phyloP scores from a whole-genome alignment of 768 basidiomycete species.

The Saitozyma sp. region DNA sequence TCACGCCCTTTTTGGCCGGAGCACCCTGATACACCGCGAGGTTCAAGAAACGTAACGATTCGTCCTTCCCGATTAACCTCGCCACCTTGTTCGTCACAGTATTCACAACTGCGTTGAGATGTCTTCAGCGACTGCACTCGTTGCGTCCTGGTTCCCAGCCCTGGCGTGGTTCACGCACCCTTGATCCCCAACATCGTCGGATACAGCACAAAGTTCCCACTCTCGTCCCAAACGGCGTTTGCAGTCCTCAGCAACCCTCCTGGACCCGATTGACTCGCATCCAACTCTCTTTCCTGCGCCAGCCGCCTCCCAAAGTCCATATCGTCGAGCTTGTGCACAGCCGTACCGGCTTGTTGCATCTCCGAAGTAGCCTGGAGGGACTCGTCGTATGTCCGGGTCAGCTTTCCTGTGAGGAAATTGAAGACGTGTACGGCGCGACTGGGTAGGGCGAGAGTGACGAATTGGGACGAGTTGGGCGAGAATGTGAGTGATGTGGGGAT shows the following conservation, averaged over 20 bases:
- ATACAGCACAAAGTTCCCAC: conserved; percentile 89
- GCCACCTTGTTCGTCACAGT: conserved; percentile 89
- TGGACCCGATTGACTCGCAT: conserved; percentile 62
- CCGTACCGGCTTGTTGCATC: conserved; percentile 98
- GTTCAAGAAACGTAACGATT: conserved; percentile 85
- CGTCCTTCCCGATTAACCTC: conserved; percentile 87
- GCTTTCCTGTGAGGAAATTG: conserved; percentile 82
- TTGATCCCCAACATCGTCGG: conserved; percentile 93
- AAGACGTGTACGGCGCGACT: conserved; percentile 94
- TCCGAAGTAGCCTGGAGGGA: conserved; percentile 88
- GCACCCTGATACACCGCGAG: conserved; percentile 89
- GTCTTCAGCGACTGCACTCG: neutral
- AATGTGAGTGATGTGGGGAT: conserved; percentile 87
- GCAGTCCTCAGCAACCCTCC: conserved; percentile 60
- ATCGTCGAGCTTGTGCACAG: conserved; percentile 86
- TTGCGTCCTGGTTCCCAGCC: neutral
- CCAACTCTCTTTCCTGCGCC: conserved; percentile 86
- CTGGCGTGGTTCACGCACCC: conserved; percentile 58
- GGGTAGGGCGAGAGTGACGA: conserved; percentile 84
- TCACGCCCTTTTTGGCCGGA: conserved; percentile 79
- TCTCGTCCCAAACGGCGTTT: conserved; percentile 97
- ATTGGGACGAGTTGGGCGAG: conserved; percentile 83
- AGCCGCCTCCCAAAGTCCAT: conserved; percentile 99
- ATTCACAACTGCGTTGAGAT: conserved; percentile 71
- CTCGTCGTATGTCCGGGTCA: conserved; percentile 92